Evolutionary conservation across 1,284 basidiomycete species (phyloP).

Genomic region (Agroathelia rolfsii): DNA sequence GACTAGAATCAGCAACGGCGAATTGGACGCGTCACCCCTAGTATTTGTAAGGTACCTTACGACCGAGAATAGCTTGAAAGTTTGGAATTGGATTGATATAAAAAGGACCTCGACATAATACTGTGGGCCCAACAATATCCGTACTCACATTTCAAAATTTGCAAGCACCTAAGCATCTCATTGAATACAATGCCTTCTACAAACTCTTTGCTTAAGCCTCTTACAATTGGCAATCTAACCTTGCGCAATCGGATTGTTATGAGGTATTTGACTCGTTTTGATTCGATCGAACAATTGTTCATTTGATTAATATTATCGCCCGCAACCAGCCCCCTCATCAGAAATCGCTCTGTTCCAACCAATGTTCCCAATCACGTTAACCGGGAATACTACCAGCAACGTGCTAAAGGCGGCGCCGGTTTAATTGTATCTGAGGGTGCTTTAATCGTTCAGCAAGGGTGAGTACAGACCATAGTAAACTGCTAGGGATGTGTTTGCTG

Average conservation of each 20-base stretch:
- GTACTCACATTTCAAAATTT: too few relatives aligned
- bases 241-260: conserved; percentile 11
- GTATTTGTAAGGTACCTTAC: too few relatives aligned
- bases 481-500: background rate
- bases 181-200: conserved; percentile 3
- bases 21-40: too few relatives aligned
- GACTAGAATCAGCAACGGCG: too few relatives aligned
- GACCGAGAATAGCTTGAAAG: too few relatives aligned
- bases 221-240: conserved; percentile 1
- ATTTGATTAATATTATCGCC: conserved; percentile 31
- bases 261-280: conserved; percentile 26
- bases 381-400: conserved; percentile 32
- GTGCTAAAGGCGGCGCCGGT: conserved; percentile 20
- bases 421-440: conserved; percentile 24
- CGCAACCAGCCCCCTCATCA: conserved; percentile 26
- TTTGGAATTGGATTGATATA: too few relatives aligned
- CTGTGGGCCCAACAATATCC: too few relatives aligned
- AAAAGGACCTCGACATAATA: too few relatives aligned
- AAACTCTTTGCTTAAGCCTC: background rate
- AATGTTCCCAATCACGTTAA: conserved; percentile 27
- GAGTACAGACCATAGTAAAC: background rate
- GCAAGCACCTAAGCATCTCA: too few relatives aligned
- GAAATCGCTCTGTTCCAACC: conserved; percentile 21
- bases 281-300: conserved; percentile 25
- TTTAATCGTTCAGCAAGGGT: conserved; percentile 16